phyloP scores from a whole-genome alignment of 768 basidiomycete genomes.

The Tulasnella sp. region DNA sequence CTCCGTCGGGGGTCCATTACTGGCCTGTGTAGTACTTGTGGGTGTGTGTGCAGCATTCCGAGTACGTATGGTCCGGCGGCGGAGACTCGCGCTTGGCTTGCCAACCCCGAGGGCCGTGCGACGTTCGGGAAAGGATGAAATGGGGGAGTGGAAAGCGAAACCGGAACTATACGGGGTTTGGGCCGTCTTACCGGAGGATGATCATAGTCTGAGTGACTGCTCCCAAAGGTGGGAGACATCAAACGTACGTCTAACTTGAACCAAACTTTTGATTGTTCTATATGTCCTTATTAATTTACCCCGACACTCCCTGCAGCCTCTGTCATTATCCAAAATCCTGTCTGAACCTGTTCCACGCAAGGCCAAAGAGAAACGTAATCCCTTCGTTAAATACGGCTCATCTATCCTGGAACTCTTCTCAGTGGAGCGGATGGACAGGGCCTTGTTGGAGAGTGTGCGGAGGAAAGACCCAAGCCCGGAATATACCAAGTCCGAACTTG shows the following conservation, averaged over 20 bases:
- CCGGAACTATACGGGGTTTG: neutral
- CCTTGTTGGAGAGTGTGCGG: neutral
- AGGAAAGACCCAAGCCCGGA: neutral
- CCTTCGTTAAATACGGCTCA: neutral
- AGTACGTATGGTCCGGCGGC: neutral
- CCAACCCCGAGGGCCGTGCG: neutral
- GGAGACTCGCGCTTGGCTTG: neutral
- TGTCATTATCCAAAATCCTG: neutral
- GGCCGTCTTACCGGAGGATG: neutral
- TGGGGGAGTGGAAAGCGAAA: neutral
- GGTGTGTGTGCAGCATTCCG: neutral
- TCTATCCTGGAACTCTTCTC: neutral
- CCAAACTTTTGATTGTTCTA: neutral
- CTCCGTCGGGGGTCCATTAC: neutral
- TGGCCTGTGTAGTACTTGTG: neutral
- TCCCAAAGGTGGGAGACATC: neutral
- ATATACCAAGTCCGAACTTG: neutral
- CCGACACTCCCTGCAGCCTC: neutral
- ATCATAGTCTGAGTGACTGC: neutral
- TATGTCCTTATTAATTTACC: neutral
- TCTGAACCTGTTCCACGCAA: neutral
- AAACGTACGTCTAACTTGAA: neutral
- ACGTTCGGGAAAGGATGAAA: neutral
- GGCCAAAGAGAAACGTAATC: neutral
- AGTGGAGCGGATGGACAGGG: neutral